Evolutionary conservation across 2,329 filamentous ascomycete species (phyloP), one percentile per base, ranked within the genome.

Genomic region (Dactylellina drechsleri): DNA sequence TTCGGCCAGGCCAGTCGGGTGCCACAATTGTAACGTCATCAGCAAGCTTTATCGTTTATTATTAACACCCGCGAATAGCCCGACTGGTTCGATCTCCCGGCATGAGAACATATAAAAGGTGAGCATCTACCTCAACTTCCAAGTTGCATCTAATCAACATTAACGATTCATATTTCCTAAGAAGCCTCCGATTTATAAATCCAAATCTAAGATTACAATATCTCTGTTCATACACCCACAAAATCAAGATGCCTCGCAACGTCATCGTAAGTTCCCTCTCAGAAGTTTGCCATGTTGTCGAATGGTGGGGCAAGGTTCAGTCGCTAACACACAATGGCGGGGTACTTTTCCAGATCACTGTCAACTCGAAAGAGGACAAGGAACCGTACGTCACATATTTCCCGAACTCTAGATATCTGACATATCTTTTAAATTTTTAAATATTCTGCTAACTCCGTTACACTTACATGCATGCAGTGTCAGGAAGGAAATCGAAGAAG

Each of bases 401-500:
- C 31, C 31, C 10, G 6, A 36, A 7, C 10, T 36, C 10, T 8
- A 8, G 31, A 36, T 1, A 36, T 36, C 7, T 18, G 5, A n/a
- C 43, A 18, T 12, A 15, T 18, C 1, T 12, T 5, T 47, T n/a
- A 47, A 47, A 5, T 18, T 47, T 18, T 47, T 47, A n/a, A n/a
- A 47, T n/a, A 2, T n/a, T 12, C 13, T 15, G 13, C 43, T 18
- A 47, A 47, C 6, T 15, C 13, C 4, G 23, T 23, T 47, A 47
- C 13, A 1, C 43, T 47, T 12, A 6, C 43, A 13, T 18, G 13
- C 43, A 13, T 18, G 13, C 1, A 93, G 91, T 61, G 90, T 91
- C 76, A 96, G 96, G 88, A 84, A 93, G 82, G 84, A 89, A 72
- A 91, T 89, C 79, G 84, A 82, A 74, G 86, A 90, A 49, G 88